Evolutionary conservation across 768 basidiomycete genomes (phyloP), one percentile per base, ranked within the genome.

Genomic region (Tylopilus sp.): DNA sequence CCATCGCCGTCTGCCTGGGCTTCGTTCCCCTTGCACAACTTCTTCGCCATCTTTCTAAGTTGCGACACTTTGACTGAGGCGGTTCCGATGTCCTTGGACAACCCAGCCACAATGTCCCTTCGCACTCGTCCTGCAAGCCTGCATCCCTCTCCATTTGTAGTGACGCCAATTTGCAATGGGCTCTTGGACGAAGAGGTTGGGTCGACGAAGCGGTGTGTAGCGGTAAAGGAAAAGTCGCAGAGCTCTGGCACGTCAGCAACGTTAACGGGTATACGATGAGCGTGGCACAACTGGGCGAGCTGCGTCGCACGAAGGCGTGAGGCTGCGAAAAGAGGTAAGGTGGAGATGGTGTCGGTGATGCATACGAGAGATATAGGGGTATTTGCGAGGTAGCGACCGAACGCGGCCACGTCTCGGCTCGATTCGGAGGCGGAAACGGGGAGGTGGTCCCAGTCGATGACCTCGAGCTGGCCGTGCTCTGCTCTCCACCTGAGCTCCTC

Each of bases 181-280:
- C 8, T 31, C 11, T 31, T 31, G 3, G 30, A 5, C 11, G 30
- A 31, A 9, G 30, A 31, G 2, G 12, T 12, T 3, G 30, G 30
- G 30, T 31, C 30, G 11, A 31, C 30, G 11, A 31, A 12, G 55
- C 35, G 23, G n/a, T 3, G 5, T 26, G 25, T 26, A 4, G 25
- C 25, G 25, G 88, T 79, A 70, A 95, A 93, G 0, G 88, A 85
- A 64, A 91, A 98, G 66, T 97, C 93, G 67, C 91, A 95, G 36
- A 95, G 75, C 13, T 81, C 75, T 2, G 91, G 88, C 62, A 87
- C 81, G 67, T 98, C 95, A 1, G 93, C 82, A n/a, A 87, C 79
- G 62, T 95, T 98, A 57, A 93, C 75, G 2, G 83, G 86, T 50
- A 95, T 83, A 48, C 81, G 78, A 23, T 79, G 77, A 1, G 70